Evolutionary conservation across 768 basidiomycete species (phyloP).

Genomic region (Podaxis rugospora): DNA sequence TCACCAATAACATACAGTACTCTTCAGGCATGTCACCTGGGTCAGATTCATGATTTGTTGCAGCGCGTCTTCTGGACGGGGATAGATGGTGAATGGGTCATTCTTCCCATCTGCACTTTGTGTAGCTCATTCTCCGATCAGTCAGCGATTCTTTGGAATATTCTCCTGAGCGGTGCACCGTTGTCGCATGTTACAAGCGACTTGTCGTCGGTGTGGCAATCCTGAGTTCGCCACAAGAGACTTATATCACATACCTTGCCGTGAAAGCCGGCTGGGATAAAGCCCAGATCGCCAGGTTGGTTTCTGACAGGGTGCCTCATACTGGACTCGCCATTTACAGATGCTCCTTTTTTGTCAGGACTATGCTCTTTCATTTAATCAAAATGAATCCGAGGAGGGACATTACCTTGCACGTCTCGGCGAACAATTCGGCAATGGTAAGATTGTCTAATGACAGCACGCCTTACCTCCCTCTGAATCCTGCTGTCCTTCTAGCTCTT

Average conservation of each 20-base stretch:
- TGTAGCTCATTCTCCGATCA: conserved; percentile 21
- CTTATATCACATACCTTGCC: conserved; percentile 79
- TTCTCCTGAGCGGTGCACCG: conserved; percentile 66
- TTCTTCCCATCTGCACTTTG: conserved; percentile 2
- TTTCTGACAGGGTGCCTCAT: not conserved
- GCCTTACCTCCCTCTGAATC: not conserved
- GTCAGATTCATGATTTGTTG: conserved; percentile 70
- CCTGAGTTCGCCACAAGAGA: conserved; percentile 73
- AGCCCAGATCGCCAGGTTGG: conserved; percentile 69
- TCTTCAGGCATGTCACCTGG: conserved; percentile 54
- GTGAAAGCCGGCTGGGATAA: conserved; percentile 82
- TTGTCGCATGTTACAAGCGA: conserved; percentile 68
- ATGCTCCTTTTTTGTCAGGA: conserved; percentile 32
- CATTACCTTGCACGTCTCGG: conserved; percentile 79
- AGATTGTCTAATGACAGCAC: conserved; percentile 9
- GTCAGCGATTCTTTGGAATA: conserved; percentile 70
- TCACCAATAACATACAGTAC: conserved; percentile 63
- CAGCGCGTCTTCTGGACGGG: conserved; percentile 71
- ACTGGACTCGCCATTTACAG: conserved; percentile 9
- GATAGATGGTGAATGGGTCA: conserved; percentile 52
- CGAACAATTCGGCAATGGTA: conserved; percentile 79
- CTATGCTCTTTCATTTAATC: conserved; percentile 77
- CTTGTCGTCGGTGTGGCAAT: conserved; percentile 73
- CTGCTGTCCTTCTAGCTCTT: conserved; percentile 44
- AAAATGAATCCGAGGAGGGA: conserved; percentile 68